Evolutionary conservation across 306 rosid species (phyloP).

Genomic region (Vigna radiata): DNA sequence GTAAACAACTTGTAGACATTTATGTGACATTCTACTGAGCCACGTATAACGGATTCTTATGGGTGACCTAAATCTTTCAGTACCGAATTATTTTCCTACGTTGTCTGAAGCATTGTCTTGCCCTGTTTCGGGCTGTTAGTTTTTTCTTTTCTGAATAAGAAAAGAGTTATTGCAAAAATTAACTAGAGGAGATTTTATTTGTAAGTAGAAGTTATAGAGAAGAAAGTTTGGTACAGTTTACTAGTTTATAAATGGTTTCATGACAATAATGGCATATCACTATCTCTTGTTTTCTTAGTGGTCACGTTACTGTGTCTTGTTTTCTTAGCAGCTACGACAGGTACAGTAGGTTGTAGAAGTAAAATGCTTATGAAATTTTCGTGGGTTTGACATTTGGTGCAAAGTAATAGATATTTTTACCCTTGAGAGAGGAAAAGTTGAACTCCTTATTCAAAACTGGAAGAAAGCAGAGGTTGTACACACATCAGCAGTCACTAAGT

Average conservation of each 20-base stretch:
- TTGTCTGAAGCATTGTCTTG: not conserved
- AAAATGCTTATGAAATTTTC: not conserved
- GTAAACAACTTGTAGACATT: not conserved
- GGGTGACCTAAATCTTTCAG: not conserved
- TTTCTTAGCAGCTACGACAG: constrained; percentile 4
- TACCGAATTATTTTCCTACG: not conserved
- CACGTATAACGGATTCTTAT: too few relatives aligned
- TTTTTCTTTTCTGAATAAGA: not conserved
- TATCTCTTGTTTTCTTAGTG: not conserved
- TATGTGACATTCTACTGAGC: too few relatives aligned
- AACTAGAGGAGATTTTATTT: not conserved
- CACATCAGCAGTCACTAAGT: constrained; percentile 31
- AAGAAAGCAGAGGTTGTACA: constrained; percentile 20
- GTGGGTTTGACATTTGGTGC: not conserved
- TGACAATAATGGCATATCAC: not conserved
- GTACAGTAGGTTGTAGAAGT: constrained; percentile 6
- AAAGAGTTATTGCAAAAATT: not conserved
- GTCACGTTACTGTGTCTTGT: not conserved
- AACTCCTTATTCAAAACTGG: constrained; percentile 18
- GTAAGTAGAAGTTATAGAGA: not conserved
- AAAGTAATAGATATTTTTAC: not conserved
- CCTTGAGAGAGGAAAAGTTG: constrained; percentile 9
- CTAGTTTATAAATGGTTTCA: not conserved
- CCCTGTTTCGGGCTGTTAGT: not conserved
- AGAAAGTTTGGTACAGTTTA: not conserved